These are phyloP conservation scores for Knufia fluminis DNA, from an alignment of 2,329 filamentous ascomycete genomes.

Conservation along the genomic window DNA sequence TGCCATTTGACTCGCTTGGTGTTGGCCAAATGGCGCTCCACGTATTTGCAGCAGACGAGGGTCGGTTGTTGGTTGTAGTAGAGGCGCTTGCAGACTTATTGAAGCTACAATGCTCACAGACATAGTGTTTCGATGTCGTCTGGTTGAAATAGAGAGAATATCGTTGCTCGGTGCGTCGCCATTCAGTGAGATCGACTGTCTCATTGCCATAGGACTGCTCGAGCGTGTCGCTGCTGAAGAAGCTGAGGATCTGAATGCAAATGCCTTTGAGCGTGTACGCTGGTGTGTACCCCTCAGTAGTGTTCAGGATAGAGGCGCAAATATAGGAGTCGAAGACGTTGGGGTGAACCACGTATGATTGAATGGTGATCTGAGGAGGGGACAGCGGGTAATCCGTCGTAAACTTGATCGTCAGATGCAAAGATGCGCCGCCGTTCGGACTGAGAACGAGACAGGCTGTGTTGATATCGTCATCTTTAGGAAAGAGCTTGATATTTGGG, in stretches of 20 bases:
- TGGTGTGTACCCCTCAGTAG: slow-evolving; percentile 36
- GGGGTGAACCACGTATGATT: slow-evolving; percentile 36
- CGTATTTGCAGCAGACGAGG: no score
- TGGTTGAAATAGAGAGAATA: no score
- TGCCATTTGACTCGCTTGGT: no score
- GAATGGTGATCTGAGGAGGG: slow-evolving; percentile 34
- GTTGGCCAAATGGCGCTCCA: no score
- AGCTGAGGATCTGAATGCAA: slow-evolving; percentile 44
- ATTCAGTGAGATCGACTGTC: not conserved
- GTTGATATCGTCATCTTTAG: slow-evolving; percentile 30
- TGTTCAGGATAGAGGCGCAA: slow-evolving; percentile 41
- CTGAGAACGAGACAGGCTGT: slow-evolving; percentile 38
- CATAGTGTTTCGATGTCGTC: no score
- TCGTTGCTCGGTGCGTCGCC: not conserved
- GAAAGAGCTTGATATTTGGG: slow-evolving; percentile 37
- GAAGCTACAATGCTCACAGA: no score
- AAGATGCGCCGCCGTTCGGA: slow-evolving; percentile 29
- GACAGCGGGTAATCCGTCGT: slow-evolving; percentile 30
- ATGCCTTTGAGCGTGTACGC: slow-evolving; percentile 44
- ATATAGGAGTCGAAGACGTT: slow-evolving; percentile 40
- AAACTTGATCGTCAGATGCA: slow-evolving; percentile 39
- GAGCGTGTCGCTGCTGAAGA: slow-evolving; percentile 41
- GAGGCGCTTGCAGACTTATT: no score
- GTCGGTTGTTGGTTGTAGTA: no score
- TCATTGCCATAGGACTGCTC: slow-evolving; percentile 32